phyloP scores from a whole-genome alignment of 164 flowering plant species.

The Chimonanthus praecox region DNA sequence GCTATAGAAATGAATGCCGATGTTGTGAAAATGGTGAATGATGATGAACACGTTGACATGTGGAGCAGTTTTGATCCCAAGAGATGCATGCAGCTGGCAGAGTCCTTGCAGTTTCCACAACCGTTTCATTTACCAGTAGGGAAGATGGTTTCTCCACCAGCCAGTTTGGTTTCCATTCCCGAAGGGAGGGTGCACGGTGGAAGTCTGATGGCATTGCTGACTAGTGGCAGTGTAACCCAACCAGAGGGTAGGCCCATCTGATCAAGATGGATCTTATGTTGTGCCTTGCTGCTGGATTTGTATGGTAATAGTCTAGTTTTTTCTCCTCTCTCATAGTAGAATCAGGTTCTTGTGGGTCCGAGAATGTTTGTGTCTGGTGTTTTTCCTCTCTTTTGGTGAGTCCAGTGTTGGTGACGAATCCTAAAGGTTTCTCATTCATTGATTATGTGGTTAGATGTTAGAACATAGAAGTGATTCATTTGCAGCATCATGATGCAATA shows the following conservation, averaged over 20 bases:
- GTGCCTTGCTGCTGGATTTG: constrained; percentile 24
- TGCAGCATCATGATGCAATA: no score
- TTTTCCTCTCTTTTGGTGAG: no score
- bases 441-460: no score
- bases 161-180: constrained; percentile 15
- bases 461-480: no score
- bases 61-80: constrained; percentile 11
- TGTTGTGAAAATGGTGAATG: constrained; percentile 7
- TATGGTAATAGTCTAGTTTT: neutral
- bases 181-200: constrained; percentile 62
- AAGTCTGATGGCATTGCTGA: constrained; percentile 40
- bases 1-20: constrained; percentile 43
- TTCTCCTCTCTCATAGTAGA: neutral
- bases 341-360: neutral
- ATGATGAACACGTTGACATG: constrained; percentile 8
- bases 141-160: neutral
- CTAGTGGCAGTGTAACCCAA: constrained; percentile 11
- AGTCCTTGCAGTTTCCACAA: neutral
- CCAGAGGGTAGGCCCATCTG: constrained; percentile 10
- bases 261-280: constrained; percentile 10
- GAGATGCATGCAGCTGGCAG: neutral
- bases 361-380: constrained; percentile 1
- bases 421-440: no score
- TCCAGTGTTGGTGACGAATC: no score
- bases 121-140: neutral